phyloP scores from a whole-genome alignment of 306 rosid genomes.

The Cicer yamashitae region DNA sequence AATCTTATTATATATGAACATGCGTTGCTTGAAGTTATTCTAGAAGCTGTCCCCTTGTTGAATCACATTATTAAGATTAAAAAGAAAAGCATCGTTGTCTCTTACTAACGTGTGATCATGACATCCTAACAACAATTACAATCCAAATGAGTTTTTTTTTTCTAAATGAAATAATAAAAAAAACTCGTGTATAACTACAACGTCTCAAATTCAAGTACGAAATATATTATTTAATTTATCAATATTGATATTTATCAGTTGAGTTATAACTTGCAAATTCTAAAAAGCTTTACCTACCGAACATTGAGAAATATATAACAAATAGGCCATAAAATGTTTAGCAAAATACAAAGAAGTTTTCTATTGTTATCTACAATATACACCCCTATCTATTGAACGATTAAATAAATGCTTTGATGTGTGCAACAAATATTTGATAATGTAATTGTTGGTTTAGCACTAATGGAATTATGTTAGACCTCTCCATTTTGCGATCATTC shows the following conservation, averaged over 20 bases:
- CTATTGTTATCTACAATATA: slow-evolving; percentile 11
- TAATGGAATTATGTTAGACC: slow-evolving; percentile 27
- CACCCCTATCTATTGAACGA: not conserved
- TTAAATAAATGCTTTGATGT: slow-evolving; percentile 35
- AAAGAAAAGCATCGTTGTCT: slow-evolving; percentile 40
- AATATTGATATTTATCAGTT: too few relatives aligned
- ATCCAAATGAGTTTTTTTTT: not conserved
- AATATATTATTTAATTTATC: too few relatives aligned
- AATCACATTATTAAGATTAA: slow-evolving; percentile 39
- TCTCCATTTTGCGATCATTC: slow-evolving; percentile 29
- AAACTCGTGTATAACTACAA: too few relatives aligned
- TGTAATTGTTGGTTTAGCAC: slow-evolving; percentile 44
- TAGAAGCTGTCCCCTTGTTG: slow-evolving; percentile 53
- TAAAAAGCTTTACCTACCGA: slow-evolving; percentile 35
- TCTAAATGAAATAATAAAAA: too few relatives aligned
- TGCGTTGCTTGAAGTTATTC: slow-evolving; percentile 37
- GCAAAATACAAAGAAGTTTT: slow-evolving; percentile 25
- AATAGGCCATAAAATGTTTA: slow-evolving; percentile 8
- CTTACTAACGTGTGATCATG: slow-evolving; percentile 58
- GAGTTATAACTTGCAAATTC: too few relatives aligned
- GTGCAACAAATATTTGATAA: slow-evolving; percentile 39
- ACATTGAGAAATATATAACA: slow-evolving; percentile 28
- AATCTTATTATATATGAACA: not conserved
- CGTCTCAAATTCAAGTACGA: too few relatives aligned
- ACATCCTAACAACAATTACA: slow-evolving; percentile 53